phyloP scores from a whole-genome alignment of 2,329 filamentous ascomycete species.

The Cytospora schulzeri region DNA sequence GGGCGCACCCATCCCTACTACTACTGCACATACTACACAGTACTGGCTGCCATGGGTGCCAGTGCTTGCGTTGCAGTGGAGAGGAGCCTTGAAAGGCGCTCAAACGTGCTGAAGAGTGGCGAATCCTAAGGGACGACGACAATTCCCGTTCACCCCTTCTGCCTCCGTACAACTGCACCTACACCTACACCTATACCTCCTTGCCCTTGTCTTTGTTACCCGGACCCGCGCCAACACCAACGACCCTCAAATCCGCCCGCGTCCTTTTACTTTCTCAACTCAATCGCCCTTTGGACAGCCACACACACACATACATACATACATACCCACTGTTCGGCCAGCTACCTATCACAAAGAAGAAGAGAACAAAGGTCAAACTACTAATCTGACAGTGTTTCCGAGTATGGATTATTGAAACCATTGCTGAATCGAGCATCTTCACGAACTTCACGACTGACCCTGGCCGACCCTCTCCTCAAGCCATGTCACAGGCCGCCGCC shows the following conservation, averaged over 20 bases:
- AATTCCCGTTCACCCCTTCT: neutral
- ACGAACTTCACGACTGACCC: neutral
- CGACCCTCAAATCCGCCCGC: neutral
- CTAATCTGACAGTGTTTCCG: neutral
- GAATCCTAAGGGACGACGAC: neutral
- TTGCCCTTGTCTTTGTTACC: neutral
- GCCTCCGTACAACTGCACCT: neutral
- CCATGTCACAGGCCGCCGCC: constrained; percentile 30
- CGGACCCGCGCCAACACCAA: too few species aligned
- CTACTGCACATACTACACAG: neutral
- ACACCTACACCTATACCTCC: too few species aligned
- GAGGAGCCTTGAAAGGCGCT: neutral
- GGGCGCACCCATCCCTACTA: neutral
- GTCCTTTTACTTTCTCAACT: neutral
- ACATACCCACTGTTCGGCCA: neutral
- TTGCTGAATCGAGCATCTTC: neutral
- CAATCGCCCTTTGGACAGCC: neutral
- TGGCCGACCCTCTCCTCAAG: constrained; percentile 9
- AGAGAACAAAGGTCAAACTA: neutral
- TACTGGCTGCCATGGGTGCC: too few species aligned
- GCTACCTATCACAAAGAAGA: neutral
- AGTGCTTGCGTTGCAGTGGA: constrained; percentile 2
- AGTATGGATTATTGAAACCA: constrained; percentile 20
- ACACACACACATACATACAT: neutral
- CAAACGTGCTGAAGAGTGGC: neutral